phyloP scores from a whole-genome alignment of 2,329 filamentous ascomycete genomes.

The Verticillium nubilum region DNA sequence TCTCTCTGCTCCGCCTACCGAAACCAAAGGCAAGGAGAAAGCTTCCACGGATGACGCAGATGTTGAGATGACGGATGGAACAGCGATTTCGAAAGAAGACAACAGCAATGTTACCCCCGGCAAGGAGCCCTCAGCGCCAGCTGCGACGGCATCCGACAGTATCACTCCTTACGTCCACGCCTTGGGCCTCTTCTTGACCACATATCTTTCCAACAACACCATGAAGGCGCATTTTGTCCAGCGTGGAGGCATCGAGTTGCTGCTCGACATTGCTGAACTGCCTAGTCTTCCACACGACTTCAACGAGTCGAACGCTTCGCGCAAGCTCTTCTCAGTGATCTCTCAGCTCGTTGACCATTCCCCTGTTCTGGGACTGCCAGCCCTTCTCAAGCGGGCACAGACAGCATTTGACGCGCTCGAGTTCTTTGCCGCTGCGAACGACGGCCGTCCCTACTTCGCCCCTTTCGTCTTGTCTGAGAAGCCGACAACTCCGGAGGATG shows the following conservation, averaged over 20 bases:
- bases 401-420: conserved; percentile 61
- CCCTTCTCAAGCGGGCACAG: conserved; percentile 70
- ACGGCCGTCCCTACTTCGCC: conserved; percentile 62
- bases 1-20: conserved; percentile 15
- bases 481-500: conserved; percentile 19
- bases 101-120: conserved; percentile 10
- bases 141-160: conserved; percentile 22
- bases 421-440: conserved; percentile 53
- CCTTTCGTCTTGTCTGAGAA: conserved; percentile 51
- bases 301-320: conserved; percentile 60
- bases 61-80: conserved; percentile 60
- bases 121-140: conserved; percentile 11
- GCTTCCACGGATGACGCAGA: conserved; percentile 38
- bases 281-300: conserved; percentile 75
- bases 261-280: conserved; percentile 79
- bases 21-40: conserved; percentile 33
- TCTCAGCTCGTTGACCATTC: conserved; percentile 75
- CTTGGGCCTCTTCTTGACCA: conserved; percentile 66
- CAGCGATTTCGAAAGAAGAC: conserved; percentile 14
- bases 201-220: conserved; percentile 69
- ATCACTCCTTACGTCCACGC: conserved; percentile 70
- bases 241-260: conserved; percentile 72
- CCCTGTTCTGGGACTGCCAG: conserved; percentile 75
- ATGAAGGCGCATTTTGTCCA: conserved; percentile 72
- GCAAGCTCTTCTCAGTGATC: conserved; percentile 68